Evolutionary conservation across 2,329 filamentous ascomycete species (phyloP), one percentile per base, ranked within the genome.

Genomic region (Microsporum ferrugineum): DNA sequence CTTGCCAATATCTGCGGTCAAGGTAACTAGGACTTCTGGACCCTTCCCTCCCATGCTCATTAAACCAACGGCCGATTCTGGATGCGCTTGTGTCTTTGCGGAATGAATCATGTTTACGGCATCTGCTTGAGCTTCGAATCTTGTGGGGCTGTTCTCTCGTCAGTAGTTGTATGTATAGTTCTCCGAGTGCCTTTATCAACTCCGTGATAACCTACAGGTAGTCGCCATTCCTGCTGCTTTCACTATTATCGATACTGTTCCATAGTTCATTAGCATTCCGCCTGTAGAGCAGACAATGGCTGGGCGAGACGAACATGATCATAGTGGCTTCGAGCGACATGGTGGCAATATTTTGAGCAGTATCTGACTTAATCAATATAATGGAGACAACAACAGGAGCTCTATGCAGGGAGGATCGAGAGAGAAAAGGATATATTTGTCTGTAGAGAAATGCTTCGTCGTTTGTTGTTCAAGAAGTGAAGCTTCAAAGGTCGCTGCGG

Each of bases 321-420:
- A 99, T 97, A 65, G 95, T 95, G 79, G 94, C 95, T 86, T 99
- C 94, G 77, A 99, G 87, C 78, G 87, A 89, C 94, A 99, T 99
- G 72, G 82, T 91, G 85, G 75, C 77, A 39, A 36, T 33, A 10
- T 51, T 38, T 29, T 53, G 8, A 56, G 61, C 33, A 33, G 7
- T 59, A 17, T 47, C 23, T 36, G 31, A 31, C 49, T 8, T n/a
- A n/a, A 17, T 36, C 31, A 23, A 23, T 7, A 17, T 3, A n/a
- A 31, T 12, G 6, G 12, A 49, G 23, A 49, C 38, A 12, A 10
- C 5, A 27, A 31, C 12, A 34, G 8, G 36, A 10, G 14, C 6
- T 5, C 31, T 6, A 12, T 8, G n/a, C n/a, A 31, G 36, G 38
- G 51, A 14, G 12, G 36, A 29, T 3, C 38, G 27, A 51, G 17